These are phyloP conservation scores for Rhododendron vialii DNA, from an alignment of 148 eudicot species.

Conservation along the genomic window DNA sequence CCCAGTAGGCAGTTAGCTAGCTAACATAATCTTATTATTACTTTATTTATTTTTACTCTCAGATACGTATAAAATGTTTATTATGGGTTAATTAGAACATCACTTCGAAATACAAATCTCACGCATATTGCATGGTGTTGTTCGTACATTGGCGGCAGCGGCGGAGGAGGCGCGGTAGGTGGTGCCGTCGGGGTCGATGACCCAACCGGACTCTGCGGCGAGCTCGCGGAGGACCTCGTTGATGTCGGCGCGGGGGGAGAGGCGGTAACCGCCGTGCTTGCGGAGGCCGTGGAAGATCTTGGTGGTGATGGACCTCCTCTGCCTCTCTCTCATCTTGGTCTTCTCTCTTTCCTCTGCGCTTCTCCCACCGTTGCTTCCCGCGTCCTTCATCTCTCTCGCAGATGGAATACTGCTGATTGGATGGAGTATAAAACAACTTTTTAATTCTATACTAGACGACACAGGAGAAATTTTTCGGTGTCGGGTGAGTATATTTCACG, in stretches of 20 bases:
- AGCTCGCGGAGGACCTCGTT: slow-evolving; percentile 29
- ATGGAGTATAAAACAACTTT: background rate
- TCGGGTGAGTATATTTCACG: too few relatives aligned
- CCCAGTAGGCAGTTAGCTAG: background rate
- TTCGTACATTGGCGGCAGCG: background rate
- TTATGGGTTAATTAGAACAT: too few relatives aligned
- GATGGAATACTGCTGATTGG: background rate
- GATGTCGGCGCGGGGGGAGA: slow-evolving; percentile 26
- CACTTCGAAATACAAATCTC: too few relatives aligned
- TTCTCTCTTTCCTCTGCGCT: slow-evolving; percentile 18
- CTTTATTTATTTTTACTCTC: too few relatives aligned
- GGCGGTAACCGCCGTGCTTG: slow-evolving; percentile 30
- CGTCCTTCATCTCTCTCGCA: background rate
- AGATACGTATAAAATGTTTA: too few relatives aligned
- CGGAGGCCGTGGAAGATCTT: slow-evolving; percentile 33
- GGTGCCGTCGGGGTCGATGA: slow-evolving; percentile 27
- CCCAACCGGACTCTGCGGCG: slow-evolving; percentile 32
- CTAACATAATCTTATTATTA: too few relatives aligned
- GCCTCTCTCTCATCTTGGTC: slow-evolving; percentile 29
- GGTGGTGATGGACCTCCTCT: slow-evolving; percentile 27
- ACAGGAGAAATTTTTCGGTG: too few relatives aligned
- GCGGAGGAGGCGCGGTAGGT: slow-evolving; percentile 13
- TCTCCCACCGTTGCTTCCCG: background rate
- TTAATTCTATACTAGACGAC: too few relatives aligned
- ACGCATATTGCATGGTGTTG: too few relatives aligned